These are phyloP conservation scores for Elsinoe necatrix DNA, from an alignment of 2,329 filamentous ascomycete genomes.

Conservation along the genomic window DNA sequence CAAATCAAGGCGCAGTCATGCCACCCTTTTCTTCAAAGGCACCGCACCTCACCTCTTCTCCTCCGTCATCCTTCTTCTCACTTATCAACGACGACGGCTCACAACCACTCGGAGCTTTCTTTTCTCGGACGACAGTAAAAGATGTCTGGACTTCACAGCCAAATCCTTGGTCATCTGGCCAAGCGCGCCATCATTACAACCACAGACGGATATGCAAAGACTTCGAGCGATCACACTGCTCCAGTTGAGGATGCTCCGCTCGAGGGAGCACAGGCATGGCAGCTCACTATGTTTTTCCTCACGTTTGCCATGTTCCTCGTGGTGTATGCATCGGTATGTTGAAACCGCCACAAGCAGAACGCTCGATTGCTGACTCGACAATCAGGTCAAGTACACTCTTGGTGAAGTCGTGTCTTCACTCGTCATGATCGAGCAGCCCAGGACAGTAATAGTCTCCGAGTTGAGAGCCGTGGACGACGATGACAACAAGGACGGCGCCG, in stretches of 20 bases:
- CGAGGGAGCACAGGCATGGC: slow-evolving; percentile 21
- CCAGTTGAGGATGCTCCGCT: neutral
- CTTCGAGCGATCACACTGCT: slow-evolving; percentile 21
- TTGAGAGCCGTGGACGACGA: slow-evolving; percentile 39
- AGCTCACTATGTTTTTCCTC: slow-evolving; percentile 26
- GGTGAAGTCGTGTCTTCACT: slow-evolving; percentile 53
- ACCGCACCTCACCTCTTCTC: neutral
- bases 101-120: neutral
- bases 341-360: neutral
- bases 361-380: slow-evolving; percentile 14
- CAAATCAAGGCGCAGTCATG: slow-evolving; percentile 6
- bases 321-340: slow-evolving; percentile 34
- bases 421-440: slow-evolving; percentile 54
- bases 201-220: slow-evolving; percentile 17
- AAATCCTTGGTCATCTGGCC: slow-evolving; percentile 27
- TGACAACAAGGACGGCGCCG: slow-evolving; percentile 44
- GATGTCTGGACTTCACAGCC: slow-evolving; percentile 22
- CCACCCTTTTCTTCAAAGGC: neutral
- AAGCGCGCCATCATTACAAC: slow-evolving; percentile 23
- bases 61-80: neutral
- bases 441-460: slow-evolving; percentile 41
- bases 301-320: slow-evolving; percentile 36
- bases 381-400: slow-evolving; percentile 46
- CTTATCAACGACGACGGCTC: neutral
- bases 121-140: neutral